phyloP scores from a whole-genome alignment of 176 grass and related monocot genomes.

The Juncus effusus region DNA sequence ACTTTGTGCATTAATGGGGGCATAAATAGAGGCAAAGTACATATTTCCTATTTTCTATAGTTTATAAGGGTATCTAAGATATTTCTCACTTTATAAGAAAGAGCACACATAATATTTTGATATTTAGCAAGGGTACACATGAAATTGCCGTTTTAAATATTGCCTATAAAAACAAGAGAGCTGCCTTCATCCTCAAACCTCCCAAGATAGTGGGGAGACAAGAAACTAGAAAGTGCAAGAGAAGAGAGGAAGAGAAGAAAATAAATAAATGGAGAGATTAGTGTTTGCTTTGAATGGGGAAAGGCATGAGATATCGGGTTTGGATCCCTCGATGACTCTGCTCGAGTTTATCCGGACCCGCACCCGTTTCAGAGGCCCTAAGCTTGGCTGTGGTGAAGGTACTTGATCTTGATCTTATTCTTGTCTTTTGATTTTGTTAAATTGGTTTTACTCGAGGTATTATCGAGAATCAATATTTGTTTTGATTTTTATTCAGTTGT shows the following conservation, averaged over 20 bases:
- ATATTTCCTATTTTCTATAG: no score
- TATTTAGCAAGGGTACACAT: no score
- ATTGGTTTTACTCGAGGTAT: no score
- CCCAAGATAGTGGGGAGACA: neutral
- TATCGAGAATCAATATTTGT: no score
- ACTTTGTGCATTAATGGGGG: no score
- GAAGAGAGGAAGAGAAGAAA: neutral
- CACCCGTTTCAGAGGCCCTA: constrained; percentile 55
- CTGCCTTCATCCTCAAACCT: neutral
- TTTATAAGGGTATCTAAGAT: no score
- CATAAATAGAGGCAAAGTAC: no score
- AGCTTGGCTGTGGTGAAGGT: constrained; percentile 83
- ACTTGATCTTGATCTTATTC: neutral
- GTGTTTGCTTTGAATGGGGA: constrained; percentile 62
- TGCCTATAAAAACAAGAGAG: no score
- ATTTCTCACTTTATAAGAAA: no score
- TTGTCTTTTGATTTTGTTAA: neutral
- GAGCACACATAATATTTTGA: no score
- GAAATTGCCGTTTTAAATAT: no score
- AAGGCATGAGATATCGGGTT: constrained; percentile 40
- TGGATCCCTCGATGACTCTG: constrained; percentile 48
- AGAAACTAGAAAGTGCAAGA: neutral
- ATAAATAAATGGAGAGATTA: constrained; percentile 23
- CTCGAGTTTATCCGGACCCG: constrained; percentile 66
- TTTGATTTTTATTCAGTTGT: no score